phyloP scores from a whole-genome alignment of 305 asterid genomes.

The Nicotiana rustica region DNA sequence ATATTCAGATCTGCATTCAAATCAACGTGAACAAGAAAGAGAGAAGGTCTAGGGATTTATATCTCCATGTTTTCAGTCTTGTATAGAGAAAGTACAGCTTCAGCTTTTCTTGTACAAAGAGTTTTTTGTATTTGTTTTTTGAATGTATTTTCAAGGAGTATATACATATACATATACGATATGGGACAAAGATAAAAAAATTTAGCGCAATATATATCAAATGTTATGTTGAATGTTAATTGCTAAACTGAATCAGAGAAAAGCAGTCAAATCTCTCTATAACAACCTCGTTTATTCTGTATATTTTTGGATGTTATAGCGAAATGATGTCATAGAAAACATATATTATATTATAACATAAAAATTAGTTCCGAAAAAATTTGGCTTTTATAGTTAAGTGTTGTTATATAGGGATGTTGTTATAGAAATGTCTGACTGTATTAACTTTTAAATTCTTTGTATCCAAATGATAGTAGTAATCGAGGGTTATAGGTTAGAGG shows the following conservation, averaged over 20 bases:
- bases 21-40: neutral
- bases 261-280: too few species aligned
- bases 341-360: too few species aligned
- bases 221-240: neutral
- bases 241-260: neutral
- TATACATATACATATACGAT: neutral
- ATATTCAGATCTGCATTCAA: neutral
- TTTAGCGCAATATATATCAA: neutral
- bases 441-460: too few species aligned
- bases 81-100: neutral
- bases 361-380: too few species aligned
- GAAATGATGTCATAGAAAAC: too few species aligned
- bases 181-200: neutral
- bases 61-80: neutral
- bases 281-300: too few species aligned
- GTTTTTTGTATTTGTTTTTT: neutral
- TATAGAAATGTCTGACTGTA: too few species aligned
- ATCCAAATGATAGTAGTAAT: too few species aligned
- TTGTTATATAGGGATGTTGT: too few species aligned
- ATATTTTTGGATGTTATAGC: too few species aligned
- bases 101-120: slow-evolving; percentile 8
- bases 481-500: neutral
- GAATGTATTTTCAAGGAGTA: slow-evolving; percentile 17
- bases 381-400: too few species aligned
- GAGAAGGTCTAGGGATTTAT: neutral